Conservation (phyloP, 352 stramenopile genomes). For the Phytophthora litchii region DNA sequence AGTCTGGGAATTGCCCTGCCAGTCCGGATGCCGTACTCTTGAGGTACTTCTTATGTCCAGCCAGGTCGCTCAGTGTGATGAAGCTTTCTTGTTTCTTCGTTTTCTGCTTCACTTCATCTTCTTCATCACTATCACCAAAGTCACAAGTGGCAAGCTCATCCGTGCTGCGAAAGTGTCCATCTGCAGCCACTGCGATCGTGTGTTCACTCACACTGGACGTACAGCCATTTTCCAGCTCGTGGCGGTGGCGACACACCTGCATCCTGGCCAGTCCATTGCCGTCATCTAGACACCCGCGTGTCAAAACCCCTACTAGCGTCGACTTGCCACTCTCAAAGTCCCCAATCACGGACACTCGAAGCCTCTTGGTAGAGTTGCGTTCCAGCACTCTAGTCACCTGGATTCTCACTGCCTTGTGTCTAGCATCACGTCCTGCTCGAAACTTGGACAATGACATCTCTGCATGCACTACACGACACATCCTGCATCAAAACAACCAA, state of each 20-base stretch:
- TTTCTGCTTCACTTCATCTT: constrained; percentile 16
- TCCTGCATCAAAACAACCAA: constrained; percentile 38
- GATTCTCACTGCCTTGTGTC: constrained; percentile 52
- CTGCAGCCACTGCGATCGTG: constrained; percentile 69
- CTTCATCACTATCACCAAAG: constrained; percentile 55
- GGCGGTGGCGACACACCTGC: constrained; percentile 89
- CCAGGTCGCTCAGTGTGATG: constrained; percentile 78
- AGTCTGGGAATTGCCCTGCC: constrained; percentile 85
- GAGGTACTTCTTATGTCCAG: constrained; percentile 89
- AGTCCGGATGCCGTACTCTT: constrained; percentile 89
- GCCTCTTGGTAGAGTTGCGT: constrained; percentile 59
- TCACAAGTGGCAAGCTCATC: constrained; percentile 57
- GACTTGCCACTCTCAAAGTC: constrained; percentile 90
- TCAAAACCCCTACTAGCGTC: constrained; percentile 90
- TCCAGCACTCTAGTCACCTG: constrained; percentile 56
- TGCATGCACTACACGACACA: constrained; percentile 76
- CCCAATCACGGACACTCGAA: constrained; percentile 88
- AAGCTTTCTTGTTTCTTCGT: constrained; percentile 40
- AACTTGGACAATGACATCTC: constrained; percentile 74
- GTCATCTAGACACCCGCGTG: constrained; percentile 82
- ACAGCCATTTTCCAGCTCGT: constrained; percentile 90
- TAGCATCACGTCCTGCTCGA: constrained; percentile 40
- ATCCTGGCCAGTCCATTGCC: constrained; percentile 85
- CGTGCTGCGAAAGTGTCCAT: constrained; percentile 61
- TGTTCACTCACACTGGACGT: constrained; percentile 91